A percentile compares a stretch with the other conserved stretches of the same genome.
These are phyloP conservation scores for Cladosporium colombiae DNA, from an alignment of 2,329 filamentous ascomycete genomes.

Conservation along the genomic window DNA sequence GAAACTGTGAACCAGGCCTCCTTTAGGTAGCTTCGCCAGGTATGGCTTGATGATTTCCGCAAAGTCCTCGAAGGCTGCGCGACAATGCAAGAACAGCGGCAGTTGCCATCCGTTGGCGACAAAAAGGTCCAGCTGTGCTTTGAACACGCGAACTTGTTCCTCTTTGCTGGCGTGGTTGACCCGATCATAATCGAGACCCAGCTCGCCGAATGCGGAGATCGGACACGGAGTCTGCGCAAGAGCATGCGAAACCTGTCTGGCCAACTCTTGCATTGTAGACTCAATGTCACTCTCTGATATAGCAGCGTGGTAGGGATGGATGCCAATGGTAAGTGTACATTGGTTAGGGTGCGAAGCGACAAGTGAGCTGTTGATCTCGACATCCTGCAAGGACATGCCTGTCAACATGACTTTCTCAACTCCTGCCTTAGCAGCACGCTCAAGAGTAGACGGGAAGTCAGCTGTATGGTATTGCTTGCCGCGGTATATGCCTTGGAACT, in stretches of 20 bases:
- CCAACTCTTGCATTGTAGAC: constrained; percentile 31
- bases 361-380: constrained; percentile 35
- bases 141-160: constrained; percentile 45
- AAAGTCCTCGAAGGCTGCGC: constrained; percentile 48
- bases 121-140: constrained; percentile 45
- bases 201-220: constrained; percentile 51
- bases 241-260: constrained; percentile 29
- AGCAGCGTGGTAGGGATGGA: constrained; percentile 54
- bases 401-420: constrained; percentile 45
- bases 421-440: constrained; percentile 44
- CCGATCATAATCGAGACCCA: constrained; percentile 55
- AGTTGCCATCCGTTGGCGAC: constrained; percentile 37
- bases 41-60: constrained; percentile 46
- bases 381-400: constrained; percentile 45
- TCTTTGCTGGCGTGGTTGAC: constrained; percentile 47
- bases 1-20: constrained; percentile 45
- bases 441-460: constrained; percentile 47
- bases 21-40: constrained; percentile 38
- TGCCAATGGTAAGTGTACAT: constrained; percentile 51
- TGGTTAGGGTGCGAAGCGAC: constrained; percentile 28
- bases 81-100: constrained; percentile 47
- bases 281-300: constrained; percentile 43
- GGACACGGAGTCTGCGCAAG: constrained; percentile 26
- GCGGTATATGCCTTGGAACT: constrained; percentile 55
- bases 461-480: constrained; percentile 51